phyloP scores from a whole-genome alignment of 1,284 basidiomycete species.

The Serendipita sp. region DNA sequence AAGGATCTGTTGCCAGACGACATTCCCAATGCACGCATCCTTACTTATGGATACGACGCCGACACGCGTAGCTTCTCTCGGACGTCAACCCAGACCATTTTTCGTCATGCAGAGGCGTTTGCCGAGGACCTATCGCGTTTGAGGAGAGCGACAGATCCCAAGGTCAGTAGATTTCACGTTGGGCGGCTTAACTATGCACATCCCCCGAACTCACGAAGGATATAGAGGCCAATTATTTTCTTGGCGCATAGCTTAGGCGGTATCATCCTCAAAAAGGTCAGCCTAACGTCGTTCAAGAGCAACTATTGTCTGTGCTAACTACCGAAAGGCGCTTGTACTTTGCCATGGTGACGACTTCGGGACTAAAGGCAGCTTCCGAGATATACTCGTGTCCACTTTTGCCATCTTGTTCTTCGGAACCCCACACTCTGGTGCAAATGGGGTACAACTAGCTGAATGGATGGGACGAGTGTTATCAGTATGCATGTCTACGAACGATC shows the following conservation, averaged over 20 bases:
- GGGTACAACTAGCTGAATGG: neutral
- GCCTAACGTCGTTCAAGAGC: neutral
- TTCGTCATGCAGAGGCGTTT: neutral
- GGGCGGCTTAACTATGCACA: neutral
- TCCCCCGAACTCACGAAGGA: neutral
- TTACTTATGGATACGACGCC: neutral
- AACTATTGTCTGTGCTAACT: neutral
- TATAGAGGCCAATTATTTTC: neutral
- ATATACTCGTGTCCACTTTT: neutral
- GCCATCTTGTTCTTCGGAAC: neutral
- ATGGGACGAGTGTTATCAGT: neutral
- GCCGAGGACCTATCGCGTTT: neutral
- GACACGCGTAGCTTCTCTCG: neutral
- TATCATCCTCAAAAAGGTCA: neutral
- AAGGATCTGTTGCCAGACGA: neutral
- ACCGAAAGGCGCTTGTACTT: neutral
- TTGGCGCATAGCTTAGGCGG: neutral
- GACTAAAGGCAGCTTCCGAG: neutral
- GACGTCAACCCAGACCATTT: neutral
- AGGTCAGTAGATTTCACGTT: neutral
- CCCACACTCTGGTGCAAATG: neutral
- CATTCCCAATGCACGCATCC: neutral
- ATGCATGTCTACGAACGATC: neutral
- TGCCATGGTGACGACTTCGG: neutral
- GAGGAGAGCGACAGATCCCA: neutral